Conservation (phyloP, 345 rosid genomes). For the Adansonia digitata region DNA sequence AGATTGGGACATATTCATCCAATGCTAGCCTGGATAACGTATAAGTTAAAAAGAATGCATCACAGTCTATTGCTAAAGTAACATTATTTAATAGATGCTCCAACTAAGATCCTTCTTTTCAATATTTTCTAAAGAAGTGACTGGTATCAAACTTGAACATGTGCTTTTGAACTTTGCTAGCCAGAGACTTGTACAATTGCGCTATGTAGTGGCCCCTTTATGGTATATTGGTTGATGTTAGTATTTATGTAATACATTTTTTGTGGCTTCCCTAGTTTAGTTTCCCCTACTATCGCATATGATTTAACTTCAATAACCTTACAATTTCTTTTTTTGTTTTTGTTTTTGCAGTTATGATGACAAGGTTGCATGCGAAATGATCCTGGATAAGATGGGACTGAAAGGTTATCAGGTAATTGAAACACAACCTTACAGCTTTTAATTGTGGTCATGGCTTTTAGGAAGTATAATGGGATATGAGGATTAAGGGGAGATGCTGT, state of each 20-base stretch:
- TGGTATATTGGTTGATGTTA: background rate
- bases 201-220: background rate
- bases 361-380: constrained; percentile 84
- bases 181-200: background rate
- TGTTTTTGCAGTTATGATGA: constrained; percentile 71
- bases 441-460: constrained; percentile 6
- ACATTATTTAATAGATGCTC: background rate
- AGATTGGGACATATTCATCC: background rate
- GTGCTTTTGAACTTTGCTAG: background rate
- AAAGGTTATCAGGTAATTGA: constrained; percentile 87
- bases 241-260: background rate
- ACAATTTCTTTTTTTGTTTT: background rate
- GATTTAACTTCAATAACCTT: background rate
- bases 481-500: constrained; percentile 6
- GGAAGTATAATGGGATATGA: background rate
- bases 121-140: background rate
- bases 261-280: background rate
- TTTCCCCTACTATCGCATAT: background rate
- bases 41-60: background rate
- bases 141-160: background rate
- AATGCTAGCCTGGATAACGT: background rate
- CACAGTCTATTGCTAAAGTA: background rate
- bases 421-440: background rate
- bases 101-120: background rate
- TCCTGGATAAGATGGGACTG: constrained; percentile 86